phyloP scores from a whole-genome alignment of 2,329 filamentous ascomycete genomes.

The Paracoccidioides lutzii region DNA sequence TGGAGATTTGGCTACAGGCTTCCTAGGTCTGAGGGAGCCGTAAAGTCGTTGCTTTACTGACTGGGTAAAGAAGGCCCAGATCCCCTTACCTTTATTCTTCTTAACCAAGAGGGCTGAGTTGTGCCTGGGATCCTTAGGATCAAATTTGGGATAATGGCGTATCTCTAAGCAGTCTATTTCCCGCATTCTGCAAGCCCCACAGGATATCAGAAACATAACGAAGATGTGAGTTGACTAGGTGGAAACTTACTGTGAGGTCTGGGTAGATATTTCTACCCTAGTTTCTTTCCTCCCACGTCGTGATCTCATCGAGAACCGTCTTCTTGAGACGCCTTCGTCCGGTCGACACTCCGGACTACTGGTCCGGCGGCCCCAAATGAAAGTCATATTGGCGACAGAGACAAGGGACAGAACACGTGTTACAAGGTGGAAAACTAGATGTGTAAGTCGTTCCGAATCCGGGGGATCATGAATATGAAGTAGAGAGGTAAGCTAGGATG shows the following conservation, averaged over 20 bases:
- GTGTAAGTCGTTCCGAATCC: background rate
- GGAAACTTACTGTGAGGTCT: background rate
- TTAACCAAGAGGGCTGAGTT: slow-evolving; percentile 14
- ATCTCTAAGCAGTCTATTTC: slow-evolving; percentile 18
- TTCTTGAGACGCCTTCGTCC: background rate
- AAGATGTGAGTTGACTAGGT: background rate
- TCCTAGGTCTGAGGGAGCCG: background rate
- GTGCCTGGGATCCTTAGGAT: slow-evolving; percentile 25
- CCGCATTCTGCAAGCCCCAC: background rate
- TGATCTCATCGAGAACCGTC: background rate
- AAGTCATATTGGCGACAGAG: background rate
- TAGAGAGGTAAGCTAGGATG: background rate
- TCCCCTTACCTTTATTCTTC: background rate
- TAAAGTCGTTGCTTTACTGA: slow-evolving; percentile 2
- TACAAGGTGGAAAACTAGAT: no score
- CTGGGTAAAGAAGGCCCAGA: slow-evolving; percentile 3
- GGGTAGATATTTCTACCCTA: no score
- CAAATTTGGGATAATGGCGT: slow-evolving; percentile 24
- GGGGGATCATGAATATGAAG: no score
- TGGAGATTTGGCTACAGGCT: slow-evolving; percentile 6
- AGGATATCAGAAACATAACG: background rate
- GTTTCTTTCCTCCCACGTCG: background rate
- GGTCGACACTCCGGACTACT: background rate
- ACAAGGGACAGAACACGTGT: no score
- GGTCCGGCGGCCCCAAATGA: background rate